Percentiles rank a stretch among this genome's conserved stretches.
These are phyloP conservation scores for Zizania latifolia DNA, from an alignment of 176 grass and related monocot species.

Conservation along the genomic window DNA sequence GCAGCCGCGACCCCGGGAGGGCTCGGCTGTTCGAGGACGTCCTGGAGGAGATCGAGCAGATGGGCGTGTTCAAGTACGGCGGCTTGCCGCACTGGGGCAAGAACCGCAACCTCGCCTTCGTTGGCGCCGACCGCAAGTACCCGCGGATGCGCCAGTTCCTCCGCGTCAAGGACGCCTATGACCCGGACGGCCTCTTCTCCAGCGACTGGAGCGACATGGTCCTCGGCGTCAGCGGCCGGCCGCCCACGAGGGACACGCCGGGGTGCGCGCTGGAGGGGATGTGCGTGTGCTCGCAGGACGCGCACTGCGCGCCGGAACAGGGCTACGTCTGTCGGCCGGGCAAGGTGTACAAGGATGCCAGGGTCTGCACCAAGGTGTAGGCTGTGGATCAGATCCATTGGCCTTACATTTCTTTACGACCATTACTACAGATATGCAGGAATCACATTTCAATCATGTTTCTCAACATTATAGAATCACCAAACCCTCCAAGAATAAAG, in stretches of 20 bases:
- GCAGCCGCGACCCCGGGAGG: slow-evolving; percentile 31
- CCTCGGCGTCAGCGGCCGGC: slow-evolving; percentile 37
- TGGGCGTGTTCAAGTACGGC: slow-evolving; percentile 63
- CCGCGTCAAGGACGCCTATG: slow-evolving; percentile 35
- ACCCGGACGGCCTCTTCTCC: slow-evolving; percentile 51
- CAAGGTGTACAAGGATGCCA: slow-evolving; percentile 50
- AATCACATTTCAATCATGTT: too few species aligned
- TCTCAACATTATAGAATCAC: too few species aligned
- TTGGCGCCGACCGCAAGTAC: slow-evolving; percentile 39
- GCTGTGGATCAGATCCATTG: too few species aligned
- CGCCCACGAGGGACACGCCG: neutral
- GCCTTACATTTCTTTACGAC: too few species aligned
- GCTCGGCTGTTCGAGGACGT: slow-evolving; percentile 52
- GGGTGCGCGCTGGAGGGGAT: slow-evolving; percentile 63
- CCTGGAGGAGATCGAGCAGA: slow-evolving; percentile 84
- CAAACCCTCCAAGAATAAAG: too few species aligned
- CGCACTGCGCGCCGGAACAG: slow-evolving; percentile 57
- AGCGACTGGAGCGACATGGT: slow-evolving; percentile 60
- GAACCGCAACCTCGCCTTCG: slow-evolving; percentile 66
- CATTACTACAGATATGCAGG: too few species aligned
- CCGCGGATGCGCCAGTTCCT: slow-evolving; percentile 4
- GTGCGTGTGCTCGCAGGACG: slow-evolving; percentile 53
- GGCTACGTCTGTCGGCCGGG: slow-evolving; percentile 50
- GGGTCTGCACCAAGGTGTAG: too few species aligned
- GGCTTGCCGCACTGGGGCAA: slow-evolving; percentile 74